A percentile compares a stretch with the other conserved stretches of the same genome.
Conservation (phyloP, 305 asterid species). For the Ilex paraguariensis region DNA sequence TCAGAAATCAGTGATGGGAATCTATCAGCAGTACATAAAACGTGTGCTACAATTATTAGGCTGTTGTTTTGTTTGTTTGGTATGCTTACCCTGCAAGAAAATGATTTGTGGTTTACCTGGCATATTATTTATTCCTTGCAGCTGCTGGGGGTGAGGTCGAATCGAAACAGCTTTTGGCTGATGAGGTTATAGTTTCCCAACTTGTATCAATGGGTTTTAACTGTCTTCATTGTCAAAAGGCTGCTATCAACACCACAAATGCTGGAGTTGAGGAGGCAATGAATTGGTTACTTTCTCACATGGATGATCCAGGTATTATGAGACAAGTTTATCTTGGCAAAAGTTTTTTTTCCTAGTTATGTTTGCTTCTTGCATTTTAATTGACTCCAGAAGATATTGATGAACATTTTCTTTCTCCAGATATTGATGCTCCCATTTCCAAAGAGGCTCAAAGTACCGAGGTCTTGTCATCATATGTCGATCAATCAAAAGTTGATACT, state of each 20-base stretch:
- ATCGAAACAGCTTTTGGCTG: conserved; percentile 30
- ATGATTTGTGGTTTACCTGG: too few relatives aligned
- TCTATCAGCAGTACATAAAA: too few relatives aligned
- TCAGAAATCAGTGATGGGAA: too few relatives aligned
- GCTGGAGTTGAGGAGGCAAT: conserved; percentile 83
- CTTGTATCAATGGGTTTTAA: conserved; percentile 86
- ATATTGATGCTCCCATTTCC: conserved; percentile 66
- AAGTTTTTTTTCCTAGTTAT: background rate
- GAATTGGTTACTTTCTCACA: conserved; percentile 86
- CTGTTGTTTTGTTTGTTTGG: too few relatives aligned
- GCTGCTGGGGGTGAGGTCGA: conserved; percentile 43
- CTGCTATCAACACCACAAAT: conserved; percentile 80
- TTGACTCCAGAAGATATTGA: conserved; percentile 10
- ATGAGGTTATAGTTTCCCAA: conserved; percentile 70
- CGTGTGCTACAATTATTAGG: too few relatives aligned
- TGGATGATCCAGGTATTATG: conserved; percentile 75
- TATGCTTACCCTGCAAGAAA: too few relatives aligned
- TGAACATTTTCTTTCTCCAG: conserved; percentile 28
- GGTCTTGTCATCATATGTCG: conserved; percentile 29
- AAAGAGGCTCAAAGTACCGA: conserved; percentile 31
- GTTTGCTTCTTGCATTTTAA: background rate
- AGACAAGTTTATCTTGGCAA: background rate
- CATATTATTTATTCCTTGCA: conserved; percentile 14
- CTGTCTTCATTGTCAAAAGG: conserved; percentile 81
- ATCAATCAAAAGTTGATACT: conserved; percentile 72